Base-by-base conservation (phyloP, 2,329 filamentous ascomycete genomes). In the Apiospora kogelbergensis region DNA sequence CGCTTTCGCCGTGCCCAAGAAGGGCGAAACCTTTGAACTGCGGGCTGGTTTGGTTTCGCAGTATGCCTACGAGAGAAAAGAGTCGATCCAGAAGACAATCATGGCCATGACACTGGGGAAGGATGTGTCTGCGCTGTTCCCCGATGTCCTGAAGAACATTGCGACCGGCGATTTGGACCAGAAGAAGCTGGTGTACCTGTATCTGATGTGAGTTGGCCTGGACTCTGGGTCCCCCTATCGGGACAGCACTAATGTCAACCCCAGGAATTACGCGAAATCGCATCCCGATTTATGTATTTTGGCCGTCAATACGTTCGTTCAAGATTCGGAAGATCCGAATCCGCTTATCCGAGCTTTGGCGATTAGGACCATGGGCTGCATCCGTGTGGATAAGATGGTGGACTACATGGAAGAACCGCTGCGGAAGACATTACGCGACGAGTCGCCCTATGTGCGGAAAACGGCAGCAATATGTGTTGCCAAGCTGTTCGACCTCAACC, bases 81-180 rank as follows among this genome's bases (percentile, higher is more conserved):
- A 99, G 85, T 93, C 96, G 30, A 99, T 99, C 76, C 96, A 99
- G 80, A 98, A 97, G 87, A 99, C 96, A 73, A 99, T 99, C 84
- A 98, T 98, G 95, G 95, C 96, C 79, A 99, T 99, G 96, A 99
- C 96, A 1, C 82, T 99, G 75, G 96, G 96, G 81, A 99, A 99
- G 82, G 96, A 99, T 83, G 96, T 99, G 70, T 99, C 96, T 67
- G 93, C 95, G 68, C 85, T 99, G 72, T 99, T 99, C 80, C 96
- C 96, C 1, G 96, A 99, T 79, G 96, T 99, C 42, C 85, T 99
- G 73, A 99, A 99, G 88, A 99, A 99, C 79, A 99, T 99, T 81
- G 96, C 96, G 69, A 99, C 96, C 1, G 86, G 83, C 63, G 96
- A 99, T 78, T 84, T 99, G 72, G 96, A 99, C 80, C 96, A 99